Conservation (phyloP, 2,329 filamentous ascomycete species). For the Mycosphaerella sp. region DNA sequence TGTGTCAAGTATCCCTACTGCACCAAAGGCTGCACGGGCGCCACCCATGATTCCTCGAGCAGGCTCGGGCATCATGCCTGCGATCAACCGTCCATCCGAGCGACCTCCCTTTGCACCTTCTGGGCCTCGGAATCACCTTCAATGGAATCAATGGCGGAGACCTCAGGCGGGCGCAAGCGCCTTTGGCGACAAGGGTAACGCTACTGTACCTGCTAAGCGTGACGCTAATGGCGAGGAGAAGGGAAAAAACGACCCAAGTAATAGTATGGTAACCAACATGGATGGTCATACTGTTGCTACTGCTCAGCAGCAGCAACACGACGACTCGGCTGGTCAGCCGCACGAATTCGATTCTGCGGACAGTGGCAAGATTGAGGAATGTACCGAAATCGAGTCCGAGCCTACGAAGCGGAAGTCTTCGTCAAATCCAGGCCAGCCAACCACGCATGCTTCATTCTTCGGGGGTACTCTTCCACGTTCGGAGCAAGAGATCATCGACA, state of each 20-base stretch:
- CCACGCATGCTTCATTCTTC: constrained; percentile 31
- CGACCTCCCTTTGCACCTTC: constrained; percentile 21
- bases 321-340: constrained; percentile 2
- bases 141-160: constrained; percentile 39
- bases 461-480: constrained; percentile 25
- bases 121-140: constrained; percentile 29
- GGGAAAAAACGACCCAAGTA: constrained; percentile 12
- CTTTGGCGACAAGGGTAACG: constrained; percentile 20
- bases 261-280: too few relatives aligned
- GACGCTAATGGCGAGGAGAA: constrained; percentile 41
- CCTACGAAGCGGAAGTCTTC: constrained; percentile 13
- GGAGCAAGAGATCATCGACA: constrained; percentile 27
- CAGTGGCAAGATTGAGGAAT: constrained; percentile 14
- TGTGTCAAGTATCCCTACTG: constrained; percentile 31
- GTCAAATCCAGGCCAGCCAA: constrained; percentile 18
- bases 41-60: constrained; percentile 14
- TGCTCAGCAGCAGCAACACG: constrained; percentile 12
- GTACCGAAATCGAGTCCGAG: constrained; percentile 26
- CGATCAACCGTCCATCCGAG: constrained; percentile 19
- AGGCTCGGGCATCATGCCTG: constrained; percentile 8
- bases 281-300: neutral
- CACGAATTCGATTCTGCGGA: neutral
- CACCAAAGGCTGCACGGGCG: constrained; percentile 31
- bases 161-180: constrained; percentile 32
- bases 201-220: constrained; percentile 40